Evolutionary conservation across 306 rosid species (phyloP).

Genomic region (Prunus padus): DNA sequence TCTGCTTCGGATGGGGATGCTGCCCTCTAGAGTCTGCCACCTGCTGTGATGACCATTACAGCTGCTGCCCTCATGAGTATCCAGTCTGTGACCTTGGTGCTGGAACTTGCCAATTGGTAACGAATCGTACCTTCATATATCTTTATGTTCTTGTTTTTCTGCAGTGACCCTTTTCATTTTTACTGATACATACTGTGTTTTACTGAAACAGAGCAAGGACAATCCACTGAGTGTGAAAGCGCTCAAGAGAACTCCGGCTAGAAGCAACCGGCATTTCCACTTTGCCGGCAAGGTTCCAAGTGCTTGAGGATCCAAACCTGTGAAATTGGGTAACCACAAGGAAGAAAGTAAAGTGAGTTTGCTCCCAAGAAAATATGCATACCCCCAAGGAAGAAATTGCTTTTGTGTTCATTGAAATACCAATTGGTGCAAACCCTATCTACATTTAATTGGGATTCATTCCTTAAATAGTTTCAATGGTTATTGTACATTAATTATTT

Average conservation of each 20-base stretch:
- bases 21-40: slow-evolving; percentile 84
- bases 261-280: slow-evolving; percentile 7
- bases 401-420: not conserved
- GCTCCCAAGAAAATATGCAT: not conserved
- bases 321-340: not conserved
- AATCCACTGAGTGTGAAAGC: slow-evolving; percentile 57
- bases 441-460: not conserved
- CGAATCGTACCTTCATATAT: not conserved
- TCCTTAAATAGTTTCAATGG: not conserved
- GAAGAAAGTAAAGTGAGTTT: not conserved
- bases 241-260: slow-evolving; percentile 54
- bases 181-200: not conserved
- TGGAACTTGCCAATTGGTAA: slow-evolving; percentile 70
- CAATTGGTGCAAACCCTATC: not conserved
- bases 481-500: slow-evolving; percentile 18
- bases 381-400: slow-evolving; percentile 4
- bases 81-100: slow-evolving; percentile 65
- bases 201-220: slow-evolving; percentile 49
- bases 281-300: slow-evolving; percentile 21
- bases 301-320: slow-evolving; percentile 4
- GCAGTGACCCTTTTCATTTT: not conserved
- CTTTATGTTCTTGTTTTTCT: not conserved
- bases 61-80: slow-evolving; percentile 81
- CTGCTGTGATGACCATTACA: slow-evolving; percentile 68
- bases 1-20: slow-evolving; percentile 93